Conservation (phyloP, 2,329 filamentous ascomycete species). For the Elsinoe fawcettii region DNA sequence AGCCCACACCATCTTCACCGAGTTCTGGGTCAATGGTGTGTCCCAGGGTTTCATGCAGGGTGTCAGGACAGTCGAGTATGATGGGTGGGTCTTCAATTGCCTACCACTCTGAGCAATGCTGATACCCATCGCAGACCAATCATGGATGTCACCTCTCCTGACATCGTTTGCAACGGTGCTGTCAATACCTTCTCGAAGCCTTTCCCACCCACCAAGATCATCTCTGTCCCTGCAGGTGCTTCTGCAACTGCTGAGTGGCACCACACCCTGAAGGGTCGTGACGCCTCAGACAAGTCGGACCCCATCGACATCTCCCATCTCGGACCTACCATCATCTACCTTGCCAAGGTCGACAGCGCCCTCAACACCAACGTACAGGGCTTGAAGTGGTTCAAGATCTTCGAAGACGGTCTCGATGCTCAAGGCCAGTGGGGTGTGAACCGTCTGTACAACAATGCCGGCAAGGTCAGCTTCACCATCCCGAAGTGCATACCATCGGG, state of each 20-base stretch:
- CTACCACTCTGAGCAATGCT: background rate
- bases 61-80: conserved; percentile 21
- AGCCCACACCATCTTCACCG: conserved; percentile 45
- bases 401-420: conserved; percentile 38
- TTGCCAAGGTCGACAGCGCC: conserved; percentile 35
- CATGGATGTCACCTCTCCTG: conserved; percentile 32
- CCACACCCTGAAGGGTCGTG: conserved; percentile 16
- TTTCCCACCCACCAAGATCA: conserved; percentile 10
- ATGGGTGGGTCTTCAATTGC: background rate
- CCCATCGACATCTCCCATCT: conserved; percentile 13
- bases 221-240: conserved; percentile 5
- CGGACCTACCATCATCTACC: conserved; percentile 14
- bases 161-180: conserved; percentile 21
- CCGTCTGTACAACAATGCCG: conserved; percentile 25
- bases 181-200: conserved; percentile 28
- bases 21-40: conserved; percentile 41
- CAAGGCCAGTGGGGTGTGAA: conserved; percentile 44
- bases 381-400: conserved; percentile 48
- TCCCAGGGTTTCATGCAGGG: conserved; percentile 40
- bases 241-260: conserved; percentile 15
- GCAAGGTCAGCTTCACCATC: conserved; percentile 33
- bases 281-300: conserved; percentile 6
- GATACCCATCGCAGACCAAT: conserved; percentile 45
- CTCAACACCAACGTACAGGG: conserved; percentile 38
- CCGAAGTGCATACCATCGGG: conserved; percentile 47